phyloP scores from a whole-genome alignment of 140 eudicot genomes.

The Oenanthe javanica region DNA sequence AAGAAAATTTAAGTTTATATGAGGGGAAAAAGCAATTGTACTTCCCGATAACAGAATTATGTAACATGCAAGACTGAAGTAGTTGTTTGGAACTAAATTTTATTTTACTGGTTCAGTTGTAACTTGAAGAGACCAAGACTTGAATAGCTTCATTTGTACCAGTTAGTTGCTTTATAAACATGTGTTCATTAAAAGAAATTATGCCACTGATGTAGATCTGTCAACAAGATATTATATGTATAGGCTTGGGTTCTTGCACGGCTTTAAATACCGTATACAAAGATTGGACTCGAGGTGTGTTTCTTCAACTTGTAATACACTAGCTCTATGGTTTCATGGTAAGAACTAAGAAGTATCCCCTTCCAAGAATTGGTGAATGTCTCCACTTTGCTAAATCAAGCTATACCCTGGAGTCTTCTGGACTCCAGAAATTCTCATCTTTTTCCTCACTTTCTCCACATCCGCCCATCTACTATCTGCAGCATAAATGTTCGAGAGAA shows the following conservation, averaged over 20 bases:
- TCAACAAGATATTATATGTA: too few relatives aligned
- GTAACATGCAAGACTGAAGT: neutral
- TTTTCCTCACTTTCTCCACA: conserved; percentile 5
- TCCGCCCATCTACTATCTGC: conserved; percentile 14
- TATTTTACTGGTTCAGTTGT: neutral
- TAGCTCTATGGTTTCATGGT: neutral
- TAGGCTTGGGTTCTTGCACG: too few relatives aligned
- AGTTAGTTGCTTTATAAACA: neutral
- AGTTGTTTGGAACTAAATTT: neutral
- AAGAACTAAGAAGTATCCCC: neutral
- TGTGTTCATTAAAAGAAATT: neutral
- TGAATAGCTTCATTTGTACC: neutral
- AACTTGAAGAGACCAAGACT: neutral
- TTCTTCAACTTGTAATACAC: neutral
- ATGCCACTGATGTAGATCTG: too few relatives aligned
- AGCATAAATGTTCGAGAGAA: conserved; percentile 11
- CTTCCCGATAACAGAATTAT: neutral
- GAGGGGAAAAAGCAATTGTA: neutral
- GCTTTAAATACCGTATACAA: neutral
- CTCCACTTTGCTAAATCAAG: conserved; percentile 5
- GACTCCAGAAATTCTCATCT: neutral
- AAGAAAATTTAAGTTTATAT: neutral
- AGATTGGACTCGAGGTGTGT: neutral
- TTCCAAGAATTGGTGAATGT: conserved; percentile 5
- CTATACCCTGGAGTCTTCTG: conserved; percentile 8